Conservation (phyloP, 2,329 filamentous ascomycete genomes). For the Meredithiella fracta region DNA sequence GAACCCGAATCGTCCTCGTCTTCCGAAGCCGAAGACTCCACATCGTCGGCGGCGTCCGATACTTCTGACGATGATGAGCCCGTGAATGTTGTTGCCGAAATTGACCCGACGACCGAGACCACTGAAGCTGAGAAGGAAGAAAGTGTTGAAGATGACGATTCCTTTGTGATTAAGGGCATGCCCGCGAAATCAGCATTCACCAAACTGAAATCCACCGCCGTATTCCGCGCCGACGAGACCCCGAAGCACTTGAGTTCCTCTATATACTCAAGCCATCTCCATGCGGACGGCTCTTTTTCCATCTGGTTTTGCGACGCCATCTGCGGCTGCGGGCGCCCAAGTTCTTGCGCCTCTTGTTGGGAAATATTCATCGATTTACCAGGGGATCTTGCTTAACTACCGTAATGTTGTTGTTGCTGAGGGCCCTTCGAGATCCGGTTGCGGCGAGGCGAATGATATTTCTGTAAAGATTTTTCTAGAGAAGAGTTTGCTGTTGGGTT, state of each 20-base stretch:
- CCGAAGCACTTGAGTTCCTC: slow-evolving; percentile 40
- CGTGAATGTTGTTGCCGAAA: no score
- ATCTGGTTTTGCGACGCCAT: slow-evolving; percentile 48
- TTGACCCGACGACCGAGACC: no score
- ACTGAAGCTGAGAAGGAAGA: no score
- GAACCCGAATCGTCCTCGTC: slow-evolving; percentile 9
- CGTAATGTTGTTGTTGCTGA: slow-evolving; percentile 50
- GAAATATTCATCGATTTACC: slow-evolving; percentile 56
- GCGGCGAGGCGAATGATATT: slow-evolving; percentile 32
- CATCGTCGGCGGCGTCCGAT: background rate
- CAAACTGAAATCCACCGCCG: slow-evolving; percentile 15
- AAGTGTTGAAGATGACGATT: no score
- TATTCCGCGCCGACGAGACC: slow-evolving; percentile 24
- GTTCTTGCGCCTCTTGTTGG: slow-evolving; percentile 61
- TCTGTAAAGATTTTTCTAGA: slow-evolving; percentile 33
- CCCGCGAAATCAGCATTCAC: no score
- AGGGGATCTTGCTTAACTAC: slow-evolving; percentile 61
- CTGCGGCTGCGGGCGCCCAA: slow-evolving; percentile 56
- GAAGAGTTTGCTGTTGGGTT: slow-evolving; percentile 79
- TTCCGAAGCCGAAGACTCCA: background rate
- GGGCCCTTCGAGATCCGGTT: slow-evolving; percentile 32
- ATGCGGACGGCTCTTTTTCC: slow-evolving; percentile 65
- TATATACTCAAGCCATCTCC: slow-evolving; percentile 63
- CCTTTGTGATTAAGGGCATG: no score
- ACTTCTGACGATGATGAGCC: background rate